Evolutionary conservation across 1,139 yeast species (phyloP).

Genomic region (Meyerozyma smithsonii): DNA sequence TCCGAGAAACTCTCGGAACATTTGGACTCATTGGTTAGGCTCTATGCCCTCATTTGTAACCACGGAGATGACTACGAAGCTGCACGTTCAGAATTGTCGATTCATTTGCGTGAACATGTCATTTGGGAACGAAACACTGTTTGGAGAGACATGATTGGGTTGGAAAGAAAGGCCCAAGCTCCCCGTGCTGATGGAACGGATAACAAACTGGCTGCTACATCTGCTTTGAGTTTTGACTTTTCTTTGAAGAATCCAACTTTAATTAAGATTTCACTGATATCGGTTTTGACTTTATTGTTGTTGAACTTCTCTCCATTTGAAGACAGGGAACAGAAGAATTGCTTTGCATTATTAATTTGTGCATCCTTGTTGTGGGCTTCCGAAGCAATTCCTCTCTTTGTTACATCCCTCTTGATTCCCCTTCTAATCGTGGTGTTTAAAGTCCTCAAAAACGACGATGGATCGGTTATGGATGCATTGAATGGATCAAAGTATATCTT

Average conservation of each 20-base stretch:
- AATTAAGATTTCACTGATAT: constrained; percentile 42
- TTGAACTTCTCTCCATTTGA: constrained; percentile 53
- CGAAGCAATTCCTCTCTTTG: constrained; percentile 66
- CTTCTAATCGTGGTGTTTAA: constrained; percentile 50
- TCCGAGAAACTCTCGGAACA: constrained; percentile 15
- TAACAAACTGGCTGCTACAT: background rate
- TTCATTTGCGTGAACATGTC: constrained; percentile 64
- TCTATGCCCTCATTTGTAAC: constrained; percentile 41
- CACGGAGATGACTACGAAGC: constrained; percentile 37
- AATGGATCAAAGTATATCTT: constrained; percentile 53
- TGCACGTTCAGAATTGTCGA: constrained; percentile 48
- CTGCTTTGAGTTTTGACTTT: constrained; percentile 17
- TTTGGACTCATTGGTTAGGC: constrained; percentile 28
- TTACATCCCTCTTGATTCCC: constrained; percentile 62
- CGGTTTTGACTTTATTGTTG: constrained; percentile 41
- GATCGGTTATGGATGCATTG: constrained; percentile 48
- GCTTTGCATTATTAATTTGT: constrained; percentile 64
- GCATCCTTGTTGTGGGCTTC: constrained; percentile 74
- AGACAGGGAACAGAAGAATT: constrained; percentile 56
- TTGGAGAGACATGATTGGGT: constrained; percentile 53
- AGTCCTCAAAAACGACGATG: constrained; percentile 55
- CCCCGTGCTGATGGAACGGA: constrained; percentile 22
- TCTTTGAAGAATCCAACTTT: constrained; percentile 39
- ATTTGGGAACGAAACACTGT: constrained; percentile 74
- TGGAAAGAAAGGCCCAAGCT: constrained; percentile 28